Percentiles rank a stretch among this genome's conserved stretches.
Evolutionary conservation across 2,329 filamentous ascomycete genomes (phyloP).

Genomic region (Stagonosporopsis cucurbitacearum): DNA sequence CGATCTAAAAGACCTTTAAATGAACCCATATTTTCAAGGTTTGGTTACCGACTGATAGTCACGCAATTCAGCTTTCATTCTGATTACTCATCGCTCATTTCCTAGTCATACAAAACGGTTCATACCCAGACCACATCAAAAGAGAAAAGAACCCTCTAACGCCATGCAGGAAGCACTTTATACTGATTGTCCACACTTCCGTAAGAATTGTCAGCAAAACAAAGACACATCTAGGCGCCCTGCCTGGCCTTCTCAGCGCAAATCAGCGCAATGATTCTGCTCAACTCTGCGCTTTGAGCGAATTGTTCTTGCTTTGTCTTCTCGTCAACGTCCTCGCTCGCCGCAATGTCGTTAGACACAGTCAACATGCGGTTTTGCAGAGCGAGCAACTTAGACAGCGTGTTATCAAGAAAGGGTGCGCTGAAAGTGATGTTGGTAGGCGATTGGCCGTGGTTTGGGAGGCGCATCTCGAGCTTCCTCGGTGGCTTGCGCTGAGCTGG

Average conservation of each 20-base stretch:
- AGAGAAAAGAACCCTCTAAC: constrained; percentile 5
- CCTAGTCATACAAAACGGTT: constrained; percentile 9
- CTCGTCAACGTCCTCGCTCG: constrained; percentile 54
- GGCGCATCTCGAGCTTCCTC: constrained; percentile 59
- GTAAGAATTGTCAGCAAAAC: not conserved
- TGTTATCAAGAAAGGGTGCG: constrained; percentile 61
- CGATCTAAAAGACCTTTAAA: not conserved
- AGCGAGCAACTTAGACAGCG: constrained; percentile 57
- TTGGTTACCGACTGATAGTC: not conserved
- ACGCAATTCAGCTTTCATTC: not conserved
- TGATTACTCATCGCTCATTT: constrained; percentile 4
- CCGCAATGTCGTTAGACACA: constrained; percentile 55
- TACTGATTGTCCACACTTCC: not conserved
- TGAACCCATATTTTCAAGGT: not conserved
- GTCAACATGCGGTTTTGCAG: constrained; percentile 59
- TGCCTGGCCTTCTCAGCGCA: constrained; percentile 61
- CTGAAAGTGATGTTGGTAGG: constrained; percentile 55
- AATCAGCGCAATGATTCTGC: constrained; percentile 58
- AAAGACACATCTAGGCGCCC: constrained; percentile 37
- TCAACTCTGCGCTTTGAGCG: constrained; percentile 57
- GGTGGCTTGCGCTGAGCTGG: constrained; percentile 49
- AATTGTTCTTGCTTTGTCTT: constrained; percentile 58
- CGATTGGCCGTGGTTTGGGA: constrained; percentile 46
- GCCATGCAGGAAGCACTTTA: constrained; percentile 8
- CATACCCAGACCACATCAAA: constrained; percentile 1